These are phyloP conservation scores for Pseudoneurospora amorphoporcata DNA, from an alignment of 495 filamentous ascomycete species.

Conservation along the genomic window DNA sequence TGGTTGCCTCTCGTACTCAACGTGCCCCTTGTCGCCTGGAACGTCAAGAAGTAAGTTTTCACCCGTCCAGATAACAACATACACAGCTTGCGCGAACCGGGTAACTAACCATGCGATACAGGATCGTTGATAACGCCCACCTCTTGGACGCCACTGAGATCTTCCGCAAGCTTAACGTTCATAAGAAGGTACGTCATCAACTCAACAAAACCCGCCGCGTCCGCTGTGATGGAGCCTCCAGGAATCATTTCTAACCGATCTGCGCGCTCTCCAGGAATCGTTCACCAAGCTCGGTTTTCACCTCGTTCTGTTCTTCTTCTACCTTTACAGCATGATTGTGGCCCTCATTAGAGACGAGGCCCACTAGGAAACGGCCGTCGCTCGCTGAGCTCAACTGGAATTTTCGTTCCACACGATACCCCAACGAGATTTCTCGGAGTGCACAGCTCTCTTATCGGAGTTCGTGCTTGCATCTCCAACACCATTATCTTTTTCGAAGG, in stretches of 20 bases:
- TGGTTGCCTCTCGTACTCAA: slow-evolving; percentile 92
- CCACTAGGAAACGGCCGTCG: slow-evolving; percentile 40
- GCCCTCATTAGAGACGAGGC: slow-evolving; percentile 94
- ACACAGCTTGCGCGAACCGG: slow-evolving; percentile 13
- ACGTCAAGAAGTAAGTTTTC: slow-evolving; percentile 81
- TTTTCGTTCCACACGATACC: not conserved
- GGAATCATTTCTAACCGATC: not conserved
- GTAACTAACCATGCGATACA: slow-evolving; percentile 22
- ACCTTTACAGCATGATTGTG: slow-evolving; percentile 99
- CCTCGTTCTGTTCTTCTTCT: slow-evolving; percentile 99
- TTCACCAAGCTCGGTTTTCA: slow-evolving; percentile 99
- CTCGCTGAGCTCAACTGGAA: not conserved
- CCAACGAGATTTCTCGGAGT: not conserved
- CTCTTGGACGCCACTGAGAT: slow-evolving; percentile 97
- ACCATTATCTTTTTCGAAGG: not conserved
- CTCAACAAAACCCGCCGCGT: not conserved
- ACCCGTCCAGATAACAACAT: not conserved
- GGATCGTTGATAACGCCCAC: slow-evolving; percentile 94
- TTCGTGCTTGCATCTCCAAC: not conserved
- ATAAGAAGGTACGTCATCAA: slow-evolving; percentile 74
- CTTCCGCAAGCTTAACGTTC: slow-evolving; percentile 96
- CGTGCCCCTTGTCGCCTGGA: slow-evolving; percentile 83
- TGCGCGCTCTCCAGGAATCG: slow-evolving; percentile 58
- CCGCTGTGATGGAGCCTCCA: not conserved
- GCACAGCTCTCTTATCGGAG: not conserved